A percentile compares a stretch with the other conserved stretches of the same genome.
Conservation (phyloP, 495 filamentous ascomycete genomes). For the Neurospora sp. region DNA sequence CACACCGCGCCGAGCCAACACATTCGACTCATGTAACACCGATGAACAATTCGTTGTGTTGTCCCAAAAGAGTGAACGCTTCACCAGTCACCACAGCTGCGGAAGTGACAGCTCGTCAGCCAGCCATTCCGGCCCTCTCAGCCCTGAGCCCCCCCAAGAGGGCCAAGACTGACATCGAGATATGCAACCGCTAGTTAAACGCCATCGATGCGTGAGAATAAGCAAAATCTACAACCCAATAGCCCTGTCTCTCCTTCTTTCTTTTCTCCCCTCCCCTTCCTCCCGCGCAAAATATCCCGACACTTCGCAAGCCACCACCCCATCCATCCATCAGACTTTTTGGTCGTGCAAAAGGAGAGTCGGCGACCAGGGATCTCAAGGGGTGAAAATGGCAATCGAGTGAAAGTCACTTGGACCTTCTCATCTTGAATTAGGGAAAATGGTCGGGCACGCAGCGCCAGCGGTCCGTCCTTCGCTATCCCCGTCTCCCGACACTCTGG, state of each 20-base stretch:
- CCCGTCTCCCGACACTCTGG: slow-evolving; percentile 3
- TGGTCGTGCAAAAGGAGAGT: neutral
- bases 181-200: neutral
- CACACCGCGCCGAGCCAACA: neutral
- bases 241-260: neutral
- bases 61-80: neutral
- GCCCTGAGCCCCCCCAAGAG: neutral
- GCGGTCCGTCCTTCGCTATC: neutral
- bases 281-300: neutral
- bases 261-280: neutral
- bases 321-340: neutral
- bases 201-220: neutral
- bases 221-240: neutral
- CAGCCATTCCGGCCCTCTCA: neutral
- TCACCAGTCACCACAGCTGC: neutral
- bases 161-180: neutral
- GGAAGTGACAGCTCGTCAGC: neutral
- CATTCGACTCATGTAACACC: neutral
- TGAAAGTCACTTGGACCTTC: slow-evolving; percentile 1
- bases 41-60: neutral
- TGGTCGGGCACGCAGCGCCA: neutral
- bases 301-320: neutral
- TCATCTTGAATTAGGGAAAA: neutral
- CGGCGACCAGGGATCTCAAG: neutral
- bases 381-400: neutral